Evolutionary conservation across 768 basidiomycete genomes (phyloP).

Genomic region (Trametes punicea): DNA sequence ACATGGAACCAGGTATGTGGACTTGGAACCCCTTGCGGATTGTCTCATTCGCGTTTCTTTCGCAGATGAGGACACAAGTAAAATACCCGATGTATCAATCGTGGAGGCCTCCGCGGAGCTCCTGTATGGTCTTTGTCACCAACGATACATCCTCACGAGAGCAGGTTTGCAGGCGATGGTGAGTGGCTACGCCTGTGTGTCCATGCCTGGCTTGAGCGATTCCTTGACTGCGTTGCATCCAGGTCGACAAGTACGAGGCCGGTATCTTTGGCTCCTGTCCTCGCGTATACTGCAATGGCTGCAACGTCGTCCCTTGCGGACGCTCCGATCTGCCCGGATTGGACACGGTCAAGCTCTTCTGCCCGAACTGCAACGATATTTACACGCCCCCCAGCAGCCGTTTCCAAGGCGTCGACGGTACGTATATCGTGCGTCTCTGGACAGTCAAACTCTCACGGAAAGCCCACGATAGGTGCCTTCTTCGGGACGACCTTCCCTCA

Average conservation of each 20-base stretch:
- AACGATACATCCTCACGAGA: conserved; percentile 94
- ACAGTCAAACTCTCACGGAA: background rate
- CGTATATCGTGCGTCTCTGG: conserved; percentile 26
- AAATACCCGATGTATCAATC: conserved; percentile 98
- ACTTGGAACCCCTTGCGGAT: too few relatives aligned
- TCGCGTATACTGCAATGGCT: conserved; percentile 87
- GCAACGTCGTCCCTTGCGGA: conserved; percentile 91
- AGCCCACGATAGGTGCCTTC: conserved; percentile 72
- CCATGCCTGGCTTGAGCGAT: background rate
- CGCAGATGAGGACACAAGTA: conserved; percentile 84
- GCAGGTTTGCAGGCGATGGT: conserved; percentile 96
- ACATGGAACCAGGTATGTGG: conserved; percentile 92
- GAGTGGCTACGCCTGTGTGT: conserved; percentile 10
- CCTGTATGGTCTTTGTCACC: conserved; percentile 96
- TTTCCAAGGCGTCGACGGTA: conserved; percentile 94
- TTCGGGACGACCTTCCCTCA: conserved; percentile 99
- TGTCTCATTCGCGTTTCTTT: conserved; percentile 20
- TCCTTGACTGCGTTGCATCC: too few relatives aligned
- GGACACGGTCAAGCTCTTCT: conserved; percentile 97
- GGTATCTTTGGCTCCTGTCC: conserved; percentile 93
- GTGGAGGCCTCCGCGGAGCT: conserved; percentile 97
- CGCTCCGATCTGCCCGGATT: conserved; percentile 93
- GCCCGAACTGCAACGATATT: conserved; percentile 97
- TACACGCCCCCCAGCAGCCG: conserved; percentile 94
- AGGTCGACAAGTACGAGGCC: conserved; percentile 96